Percentiles rank a stretch among this genome's conserved stretches.
Evolutionary conservation across 306 rosid genomes (phyloP).

Genomic region (Ormosia semicastrata): DNA sequence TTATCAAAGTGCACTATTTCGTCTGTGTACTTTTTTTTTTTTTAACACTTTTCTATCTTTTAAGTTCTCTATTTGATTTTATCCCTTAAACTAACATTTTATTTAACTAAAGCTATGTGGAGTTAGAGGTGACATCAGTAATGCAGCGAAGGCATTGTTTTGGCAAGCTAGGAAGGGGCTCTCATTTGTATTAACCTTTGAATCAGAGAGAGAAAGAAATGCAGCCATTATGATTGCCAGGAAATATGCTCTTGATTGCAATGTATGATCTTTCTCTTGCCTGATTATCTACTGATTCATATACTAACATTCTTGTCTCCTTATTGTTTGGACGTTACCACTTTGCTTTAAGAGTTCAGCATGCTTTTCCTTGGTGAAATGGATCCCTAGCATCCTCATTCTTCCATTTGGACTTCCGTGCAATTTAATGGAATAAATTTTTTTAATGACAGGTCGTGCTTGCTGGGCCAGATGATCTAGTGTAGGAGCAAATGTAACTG

Average conservation of each 20-base stretch:
- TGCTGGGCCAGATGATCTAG: slow-evolving; percentile 92
- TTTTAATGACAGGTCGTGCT: slow-evolving; percentile 68
- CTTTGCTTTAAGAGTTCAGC: neutral
- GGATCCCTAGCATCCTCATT: neutral
- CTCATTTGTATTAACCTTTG: slow-evolving; percentile 73
- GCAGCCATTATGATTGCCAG: slow-evolving; percentile 79
- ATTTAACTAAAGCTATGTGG: slow-evolving; percentile 67
- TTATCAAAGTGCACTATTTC: neutral
- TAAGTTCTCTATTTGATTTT: slow-evolving; percentile 5
- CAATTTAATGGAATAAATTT: slow-evolving; percentile 1
- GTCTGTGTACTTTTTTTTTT: neutral
- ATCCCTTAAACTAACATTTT: slow-evolving; percentile 23
- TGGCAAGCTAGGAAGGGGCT: slow-evolving; percentile 97
- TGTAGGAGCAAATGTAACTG: slow-evolving; percentile 56
- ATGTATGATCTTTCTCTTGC: slow-evolving; percentile 50
- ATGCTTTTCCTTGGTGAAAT: neutral
- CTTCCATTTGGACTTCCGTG: slow-evolving; percentile 8
- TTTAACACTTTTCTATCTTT: neutral
- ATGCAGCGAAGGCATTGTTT: slow-evolving; percentile 67
- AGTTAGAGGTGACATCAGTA: slow-evolving; percentile 52
- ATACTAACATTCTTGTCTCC: neutral
- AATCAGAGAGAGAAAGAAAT: slow-evolving; percentile 87
- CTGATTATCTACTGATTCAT: slow-evolving; percentile 5
- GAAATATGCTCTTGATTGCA: slow-evolving; percentile 89
- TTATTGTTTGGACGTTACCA: neutral